These are phyloP conservation scores for Claviceps humidiphila DNA, from an alignment of 2,329 filamentous ascomycete species.

Conservation along the genomic window DNA sequence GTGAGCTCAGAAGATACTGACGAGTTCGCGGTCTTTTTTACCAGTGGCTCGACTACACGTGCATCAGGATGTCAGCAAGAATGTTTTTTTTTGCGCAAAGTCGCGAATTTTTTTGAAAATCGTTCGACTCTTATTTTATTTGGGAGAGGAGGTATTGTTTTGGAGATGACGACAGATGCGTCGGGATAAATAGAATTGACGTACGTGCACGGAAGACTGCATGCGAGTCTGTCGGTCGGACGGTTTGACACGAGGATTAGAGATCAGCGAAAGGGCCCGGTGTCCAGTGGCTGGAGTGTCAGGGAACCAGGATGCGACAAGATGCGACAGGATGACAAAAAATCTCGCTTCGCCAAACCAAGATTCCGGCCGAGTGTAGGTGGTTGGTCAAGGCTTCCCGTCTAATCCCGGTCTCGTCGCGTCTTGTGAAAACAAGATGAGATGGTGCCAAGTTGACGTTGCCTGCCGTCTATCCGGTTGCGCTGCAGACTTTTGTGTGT, in stretches of 20 bases:
- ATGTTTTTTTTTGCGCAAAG: neutral
- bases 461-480: constrained; percentile 11
- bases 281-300: neutral
- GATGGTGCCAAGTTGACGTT: constrained; percentile 8
- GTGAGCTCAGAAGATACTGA: neutral
- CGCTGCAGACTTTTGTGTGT: constrained; percentile 13
- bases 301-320: constrained; percentile 4
- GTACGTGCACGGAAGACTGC: neutral
- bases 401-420: too few relatives aligned
- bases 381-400: constrained; percentile 5
- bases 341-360: constrained; percentile 8
- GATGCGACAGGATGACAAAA: constrained; percentile 7
- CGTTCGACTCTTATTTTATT: too few relatives aligned
- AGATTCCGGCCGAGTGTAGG: constrained; percentile 1
- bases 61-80: neutral
- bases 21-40: neutral
- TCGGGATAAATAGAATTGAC: neutral
- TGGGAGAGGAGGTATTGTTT: too few relatives aligned
- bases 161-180: neutral
- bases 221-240: neutral
- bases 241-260: neutral
- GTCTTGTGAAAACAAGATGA: constrained; percentile 3
- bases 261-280: neutral
- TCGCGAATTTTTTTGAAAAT: too few relatives aligned
- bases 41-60: neutral